These are phyloP conservation scores for Ballota nigra DNA, from an alignment of 257 asterid genomes.

Conservation along the genomic window DNA sequence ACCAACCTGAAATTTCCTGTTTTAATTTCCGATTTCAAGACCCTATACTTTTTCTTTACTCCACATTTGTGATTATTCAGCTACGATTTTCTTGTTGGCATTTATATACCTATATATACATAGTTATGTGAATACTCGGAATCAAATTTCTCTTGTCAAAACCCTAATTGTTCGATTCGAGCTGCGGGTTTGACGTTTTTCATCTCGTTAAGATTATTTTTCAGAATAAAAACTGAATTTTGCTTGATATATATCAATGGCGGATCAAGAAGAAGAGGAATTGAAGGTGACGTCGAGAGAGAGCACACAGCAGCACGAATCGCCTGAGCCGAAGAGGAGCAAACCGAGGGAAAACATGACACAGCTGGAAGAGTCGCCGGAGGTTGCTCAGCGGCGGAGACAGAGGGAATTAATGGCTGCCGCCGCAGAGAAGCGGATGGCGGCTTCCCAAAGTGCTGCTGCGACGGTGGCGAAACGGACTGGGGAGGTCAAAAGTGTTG, in stretches of 20 bases:
- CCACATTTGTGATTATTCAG: no score
- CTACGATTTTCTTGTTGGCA: not conserved
- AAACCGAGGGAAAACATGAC: constrained; percentile 53
- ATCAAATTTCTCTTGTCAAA: constrained; percentile 14
- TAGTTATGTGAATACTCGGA: constrained; percentile 10
- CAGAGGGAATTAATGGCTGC: constrained; percentile 96
- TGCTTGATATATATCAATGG: constrained; percentile 38
- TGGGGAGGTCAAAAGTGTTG: constrained; percentile 31
- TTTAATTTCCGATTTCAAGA: constrained; percentile 23
- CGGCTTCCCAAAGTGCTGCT: constrained; percentile 34
- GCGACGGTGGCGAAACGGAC: constrained; percentile 29
- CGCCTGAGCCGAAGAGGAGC: constrained; percentile 97
- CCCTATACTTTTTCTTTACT: not conserved
- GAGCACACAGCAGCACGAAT: constrained; percentile 69
- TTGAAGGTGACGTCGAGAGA: constrained; percentile 63
- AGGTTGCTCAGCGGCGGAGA: constrained; percentile 42
- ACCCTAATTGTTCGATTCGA: constrained; percentile 32
- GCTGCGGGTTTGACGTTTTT: constrained; percentile 16
- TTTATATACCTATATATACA: not conserved
- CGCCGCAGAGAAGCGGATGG: constrained; percentile 95
- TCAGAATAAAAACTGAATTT: constrained; percentile 9
- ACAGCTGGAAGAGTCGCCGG: constrained; percentile 49
- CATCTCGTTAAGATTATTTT: constrained; percentile 12
- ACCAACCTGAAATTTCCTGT: constrained; percentile 17
- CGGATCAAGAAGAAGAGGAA: constrained; percentile 78